phyloP scores from a whole-genome alignment of 352 stramenopile genomes.

The Pythium aristosporum region DNA sequence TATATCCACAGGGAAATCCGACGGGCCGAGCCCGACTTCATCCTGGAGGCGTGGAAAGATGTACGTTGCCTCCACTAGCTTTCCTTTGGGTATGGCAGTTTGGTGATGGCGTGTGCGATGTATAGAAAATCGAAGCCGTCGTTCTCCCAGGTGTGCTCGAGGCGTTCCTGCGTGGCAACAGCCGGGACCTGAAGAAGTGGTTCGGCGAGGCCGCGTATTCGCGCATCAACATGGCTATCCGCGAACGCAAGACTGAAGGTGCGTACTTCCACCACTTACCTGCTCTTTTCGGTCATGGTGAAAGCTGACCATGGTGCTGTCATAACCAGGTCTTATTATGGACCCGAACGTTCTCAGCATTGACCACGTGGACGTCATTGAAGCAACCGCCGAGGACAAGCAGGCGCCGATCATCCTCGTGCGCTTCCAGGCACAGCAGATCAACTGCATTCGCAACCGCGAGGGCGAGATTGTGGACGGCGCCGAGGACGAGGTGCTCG shows the following conservation, averaged over 20 bases:
- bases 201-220: slow-evolving; percentile 95
- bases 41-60: slow-evolving; percentile 95
- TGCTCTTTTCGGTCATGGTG: neutral
- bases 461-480: slow-evolving; percentile 96
- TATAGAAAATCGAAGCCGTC: slow-evolving; percentile 88
- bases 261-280: neutral
- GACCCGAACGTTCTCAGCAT: slow-evolving; percentile 97
- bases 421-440: slow-evolving; percentile 98
- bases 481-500: slow-evolving; percentile 95
- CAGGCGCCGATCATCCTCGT: slow-evolving; percentile 95
- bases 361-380: slow-evolving; percentile 96
- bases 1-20: slow-evolving; percentile 84
- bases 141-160: slow-evolving; percentile 94
- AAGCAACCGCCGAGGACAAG: slow-evolving; percentile 74
- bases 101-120: neutral
- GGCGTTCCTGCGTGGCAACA: slow-evolving; percentile 94
- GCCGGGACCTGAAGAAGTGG: slow-evolving; percentile 95
- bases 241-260: slow-evolving; percentile 93
- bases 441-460: slow-evolving; percentile 98
- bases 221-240: slow-evolving; percentile 93
- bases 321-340: slow-evolving; percentile 63
- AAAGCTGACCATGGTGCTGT: neutral
- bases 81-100: no score
- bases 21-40: slow-evolving; percentile 96
- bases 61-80: slow-evolving; percentile 22